Base-by-base conservation (phyloP, 192 early-diverging fungal species). In the Chytriomyces confervae region DNA sequence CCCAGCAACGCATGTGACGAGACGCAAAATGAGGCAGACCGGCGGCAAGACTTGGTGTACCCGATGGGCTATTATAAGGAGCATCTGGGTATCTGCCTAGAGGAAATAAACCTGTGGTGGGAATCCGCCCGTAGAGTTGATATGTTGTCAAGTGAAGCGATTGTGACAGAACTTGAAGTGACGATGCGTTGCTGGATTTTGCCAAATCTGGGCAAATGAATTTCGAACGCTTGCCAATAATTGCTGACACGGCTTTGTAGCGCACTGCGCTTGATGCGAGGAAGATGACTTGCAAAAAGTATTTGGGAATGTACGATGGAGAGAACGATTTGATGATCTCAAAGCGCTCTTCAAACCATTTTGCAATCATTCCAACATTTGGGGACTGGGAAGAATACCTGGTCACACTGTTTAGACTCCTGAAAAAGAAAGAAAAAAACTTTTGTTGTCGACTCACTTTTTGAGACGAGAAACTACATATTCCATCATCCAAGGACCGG, bases 1-100 rank as follows among this genome's bases (percentile, higher is more conserved):
- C 98, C 98, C 98, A 99, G 77, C 92, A 92, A 60, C 98, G 90
- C 95, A 97, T 97, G 71, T 97, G 93, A 57, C 90, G 86, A 8
- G 91, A 91, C 5, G 96, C 90, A 73, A 99, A 99, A 74, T 98
- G 97, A 24, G 96, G 93, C 61, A 99, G 85, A 6, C 98, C 98
- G 6, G 98, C 98, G 53, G 97, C 97, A 80, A 98, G 86, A 60
- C 91, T 83, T 1, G 88, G 67, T 2, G 45, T 46, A 16, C 80
- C 62, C 88, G 86, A 23, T 18, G 51, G 46, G 50, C n/a, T 61
- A 45, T 69, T 69, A 20, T 29, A 66, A 9, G 68, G 70, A 16
- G 44, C 10, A 62, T 72, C 67, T 5, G 50, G 66, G 23, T 69
- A 67, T 68, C 47, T 45, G 3, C 45, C 69, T 5, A 36, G 74